These are phyloP conservation scores for Aphanomyces astaci DNA, from an alignment of 352 stramenopile species.

Conservation along the genomic window DNA sequence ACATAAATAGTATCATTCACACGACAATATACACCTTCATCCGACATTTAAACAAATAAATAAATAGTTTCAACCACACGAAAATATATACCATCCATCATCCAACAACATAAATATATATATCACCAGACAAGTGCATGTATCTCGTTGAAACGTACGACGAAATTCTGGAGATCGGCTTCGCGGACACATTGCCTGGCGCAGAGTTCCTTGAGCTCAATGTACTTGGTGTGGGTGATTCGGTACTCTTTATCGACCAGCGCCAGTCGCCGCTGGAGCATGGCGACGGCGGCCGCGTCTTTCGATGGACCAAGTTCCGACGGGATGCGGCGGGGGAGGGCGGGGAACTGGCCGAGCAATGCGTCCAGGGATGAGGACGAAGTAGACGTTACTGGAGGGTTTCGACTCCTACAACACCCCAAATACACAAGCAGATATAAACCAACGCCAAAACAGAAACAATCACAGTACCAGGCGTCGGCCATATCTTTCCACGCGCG, in stretches of 20 bases:
- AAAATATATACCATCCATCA: too few species aligned
- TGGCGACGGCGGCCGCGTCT: conserved; percentile 26
- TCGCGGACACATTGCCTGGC: conserved; percentile 67
- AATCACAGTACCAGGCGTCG: conserved; percentile 12
- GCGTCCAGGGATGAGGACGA: neutral
- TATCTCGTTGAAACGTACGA: too few species aligned
- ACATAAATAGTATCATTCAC: too few species aligned
- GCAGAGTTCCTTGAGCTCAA: conserved; percentile 68
- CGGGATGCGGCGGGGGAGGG: neutral
- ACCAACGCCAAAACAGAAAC: too few species aligned
- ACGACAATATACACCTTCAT: too few species aligned
- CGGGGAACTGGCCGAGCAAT: conserved; percentile 8
- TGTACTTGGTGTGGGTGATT: conserved; percentile 53
- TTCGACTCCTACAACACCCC: conserved; percentile 33
- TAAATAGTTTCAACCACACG: too few species aligned
- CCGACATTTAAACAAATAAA: too few species aligned
- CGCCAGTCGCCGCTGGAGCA: conserved; percentile 51
- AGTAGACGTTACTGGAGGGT: neutral
- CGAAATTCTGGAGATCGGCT: conserved; percentile 69
- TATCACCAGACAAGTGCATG: too few species aligned
- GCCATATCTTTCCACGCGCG: conserved; percentile 10
- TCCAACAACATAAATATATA: too few species aligned
- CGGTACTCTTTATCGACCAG: conserved; percentile 52
- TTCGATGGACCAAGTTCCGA: too few species aligned
- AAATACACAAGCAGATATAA: too few species aligned